Base-by-base conservation (phyloP, 1,139 yeast genomes). In the Pichia inconspicua region DNA sequence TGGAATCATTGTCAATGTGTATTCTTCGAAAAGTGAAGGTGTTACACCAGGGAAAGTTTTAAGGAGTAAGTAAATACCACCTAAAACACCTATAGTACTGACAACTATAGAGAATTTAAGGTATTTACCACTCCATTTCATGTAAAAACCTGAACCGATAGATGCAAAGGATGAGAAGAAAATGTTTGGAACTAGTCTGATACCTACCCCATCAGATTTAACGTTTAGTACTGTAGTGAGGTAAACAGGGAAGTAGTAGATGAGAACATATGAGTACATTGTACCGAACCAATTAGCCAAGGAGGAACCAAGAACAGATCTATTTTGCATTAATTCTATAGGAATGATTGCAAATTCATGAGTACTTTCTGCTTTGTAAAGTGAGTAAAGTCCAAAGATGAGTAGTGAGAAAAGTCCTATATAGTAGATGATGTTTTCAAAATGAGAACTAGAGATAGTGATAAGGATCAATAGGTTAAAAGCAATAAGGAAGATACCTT, bases 401-500 rank as follows among this genome's bases (percentile, higher is more conserved):
- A 52, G 43, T 8, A 51, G 3, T 1, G 41, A 41, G 4, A 46
- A 58, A 15, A 54, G 44, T 4, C 31, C 37, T 6, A 39, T 11
- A 37, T 44, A 49, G 34, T 41, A 45, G 6, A 27, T 12, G 2
- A 71, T 67, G 4, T 63, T 54, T 4, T 84, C 89, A 47, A 83
- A 68, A 0, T 88, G 78, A 17, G 88, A 79, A 11, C 88, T 87
- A 22, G 82, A 65, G 67, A 87, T 64, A n/a, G 74, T 58, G 12
- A 62, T 55, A 42, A 67, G 60, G 57, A 74, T 55, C 22, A 58
- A 56, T 41, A 62, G 51, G 55, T 87, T 84, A 68, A 14, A 69
- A 53, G 41, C 86, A 83, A 60, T 85, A 69, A 78, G 67, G 28
- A 75, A 61, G 1, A 90, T 78, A 2, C 97, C 97, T 44, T 69